Conservation (phyloP, 75 land plant species). For the Selaginella moellendorffii region DNA sequence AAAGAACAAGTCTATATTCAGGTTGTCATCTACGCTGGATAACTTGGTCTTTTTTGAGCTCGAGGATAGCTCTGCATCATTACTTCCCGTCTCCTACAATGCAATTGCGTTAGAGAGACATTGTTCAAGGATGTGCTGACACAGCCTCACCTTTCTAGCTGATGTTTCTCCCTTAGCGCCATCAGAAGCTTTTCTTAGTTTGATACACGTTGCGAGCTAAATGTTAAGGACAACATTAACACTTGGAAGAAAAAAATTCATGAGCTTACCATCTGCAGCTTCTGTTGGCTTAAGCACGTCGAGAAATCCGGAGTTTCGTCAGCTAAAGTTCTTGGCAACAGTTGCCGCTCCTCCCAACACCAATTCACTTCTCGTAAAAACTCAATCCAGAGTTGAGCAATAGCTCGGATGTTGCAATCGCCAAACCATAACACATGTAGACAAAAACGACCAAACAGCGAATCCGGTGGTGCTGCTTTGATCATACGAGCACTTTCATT, state of each 20-base stretch:
- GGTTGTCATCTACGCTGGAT: too few relatives aligned
- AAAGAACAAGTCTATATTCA: too few relatives aligned
- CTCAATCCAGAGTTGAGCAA: slow-evolving; percentile 84
- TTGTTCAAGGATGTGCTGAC: too few relatives aligned
- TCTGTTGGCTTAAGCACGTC: slow-evolving; percentile 76
- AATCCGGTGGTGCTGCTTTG: slow-evolving; percentile 79
- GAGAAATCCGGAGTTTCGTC: slow-evolving; percentile 48
- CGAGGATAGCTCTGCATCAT: too few relatives aligned
- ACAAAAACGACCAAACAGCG: slow-evolving; percentile 92
- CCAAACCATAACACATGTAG: slow-evolving; percentile 91
- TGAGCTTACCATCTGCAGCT: slow-evolving; percentile 70
- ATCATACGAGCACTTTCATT: slow-evolving; percentile 20
- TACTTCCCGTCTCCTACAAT: too few relatives aligned
- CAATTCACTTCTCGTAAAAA: slow-evolving; percentile 93
- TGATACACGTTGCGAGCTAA: slow-evolving; percentile 80
- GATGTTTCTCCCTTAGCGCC: too few relatives aligned
- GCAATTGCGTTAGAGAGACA: too few relatives aligned
- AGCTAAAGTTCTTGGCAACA: slow-evolving; percentile 54
- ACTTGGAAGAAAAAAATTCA: neutral
- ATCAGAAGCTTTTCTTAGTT: slow-evolving; percentile 23
- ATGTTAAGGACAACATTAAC: neutral
- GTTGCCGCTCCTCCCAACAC: slow-evolving; percentile 92
- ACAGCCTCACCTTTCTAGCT: neutral
- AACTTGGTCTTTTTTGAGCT: too few relatives aligned
- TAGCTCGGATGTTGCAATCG: slow-evolving; percentile 88